Conservation (phyloP, 495 filamentous ascomycete genomes). For the Penicillium canescens region DNA sequence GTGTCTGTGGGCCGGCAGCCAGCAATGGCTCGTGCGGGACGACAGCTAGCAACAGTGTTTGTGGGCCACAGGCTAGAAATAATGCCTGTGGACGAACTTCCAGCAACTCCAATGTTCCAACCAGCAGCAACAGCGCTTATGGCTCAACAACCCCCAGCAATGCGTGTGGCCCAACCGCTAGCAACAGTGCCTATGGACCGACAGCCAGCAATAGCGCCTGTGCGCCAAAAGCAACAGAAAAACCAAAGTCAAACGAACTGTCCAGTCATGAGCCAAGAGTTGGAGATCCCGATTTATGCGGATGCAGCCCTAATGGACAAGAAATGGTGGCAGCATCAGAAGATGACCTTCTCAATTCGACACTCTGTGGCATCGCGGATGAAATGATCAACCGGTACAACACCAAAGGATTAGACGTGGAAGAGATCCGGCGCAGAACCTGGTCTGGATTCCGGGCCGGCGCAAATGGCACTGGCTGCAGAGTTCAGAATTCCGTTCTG, state of each 20-base stretch:
- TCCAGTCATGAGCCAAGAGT: not conserved
- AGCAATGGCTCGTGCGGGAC: not conserved
- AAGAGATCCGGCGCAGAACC: slow-evolving; percentile 35
- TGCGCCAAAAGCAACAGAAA: not conserved
- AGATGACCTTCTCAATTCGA: slow-evolving; percentile 37
- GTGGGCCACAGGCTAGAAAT: no score
- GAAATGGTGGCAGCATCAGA: slow-evolving; percentile 16
- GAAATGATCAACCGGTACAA: slow-evolving; percentile 43
- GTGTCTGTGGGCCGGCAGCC: not conserved
- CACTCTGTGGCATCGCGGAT: slow-evolving; percentile 43
- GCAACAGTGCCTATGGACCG: no score
- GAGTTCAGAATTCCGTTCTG: slow-evolving; percentile 43
- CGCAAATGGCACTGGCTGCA: slow-evolving; percentile 36
- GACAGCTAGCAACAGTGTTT: not conserved
- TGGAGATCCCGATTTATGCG: slow-evolving; percentile 27
- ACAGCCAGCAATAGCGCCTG: not conserved
- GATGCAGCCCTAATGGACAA: slow-evolving; percentile 21
- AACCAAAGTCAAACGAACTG: not conserved
- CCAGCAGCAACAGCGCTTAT: no score
- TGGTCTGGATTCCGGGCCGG: slow-evolving; percentile 38
- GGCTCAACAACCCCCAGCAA: no score
- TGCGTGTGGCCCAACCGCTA: no score
- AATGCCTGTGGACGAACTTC: no score
- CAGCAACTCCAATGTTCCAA: no score
- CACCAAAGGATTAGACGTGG: slow-evolving; percentile 35